Percentiles rank a stretch among this genome's conserved stretches.
phyloP scores from a whole-genome alignment of 2,329 filamentous ascomycete genomes.

The Paraphaeosphaeria minitans region DNA sequence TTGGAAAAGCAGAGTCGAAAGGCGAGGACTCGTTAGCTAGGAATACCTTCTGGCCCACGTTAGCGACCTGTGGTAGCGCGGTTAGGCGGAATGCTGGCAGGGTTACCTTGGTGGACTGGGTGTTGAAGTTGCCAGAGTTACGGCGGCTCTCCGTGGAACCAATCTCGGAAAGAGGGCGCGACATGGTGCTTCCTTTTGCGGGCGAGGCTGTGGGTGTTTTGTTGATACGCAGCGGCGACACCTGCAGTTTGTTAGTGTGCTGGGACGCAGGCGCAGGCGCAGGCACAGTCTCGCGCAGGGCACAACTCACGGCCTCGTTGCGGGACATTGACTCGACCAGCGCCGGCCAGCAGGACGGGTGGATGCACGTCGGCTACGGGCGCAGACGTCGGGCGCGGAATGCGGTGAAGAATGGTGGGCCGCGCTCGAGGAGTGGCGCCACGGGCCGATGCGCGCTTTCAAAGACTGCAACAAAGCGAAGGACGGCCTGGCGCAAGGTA shows the following conservation, averaged over 20 bases:
- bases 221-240: conserved; percentile 79
- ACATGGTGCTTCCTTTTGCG: conserved; percentile 66
- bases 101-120: conserved; percentile 71
- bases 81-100: conserved; percentile 14
- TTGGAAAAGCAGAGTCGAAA: conserved; percentile 76
- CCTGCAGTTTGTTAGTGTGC: conserved; percentile 53
- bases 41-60: conserved; percentile 64
- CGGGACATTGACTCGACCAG: conserved; percentile 42
- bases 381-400: conserved; percentile 29
- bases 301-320: conserved; percentile 46
- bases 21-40: conserved; percentile 77
- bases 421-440: conserved; percentile 35
- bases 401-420: conserved; percentile 40
- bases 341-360: conserved; percentile 19
- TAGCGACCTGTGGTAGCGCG: conserved; percentile 21
- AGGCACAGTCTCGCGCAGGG: no score
- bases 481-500: conserved; percentile 30
- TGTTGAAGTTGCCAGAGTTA: conserved; percentile 93
- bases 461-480: conserved; percentile 32
- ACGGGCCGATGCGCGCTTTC: conserved; percentile 21
- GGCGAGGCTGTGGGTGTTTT: conserved; percentile 69
- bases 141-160: conserved; percentile 82
- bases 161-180: conserved; percentile 81
- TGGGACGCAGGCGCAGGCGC: not conserved
- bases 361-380: conserved; percentile 29